Evolutionary conservation across 176 grass and related monocot genomes (phyloP).

Genomic region (Avena sativa): DNA sequence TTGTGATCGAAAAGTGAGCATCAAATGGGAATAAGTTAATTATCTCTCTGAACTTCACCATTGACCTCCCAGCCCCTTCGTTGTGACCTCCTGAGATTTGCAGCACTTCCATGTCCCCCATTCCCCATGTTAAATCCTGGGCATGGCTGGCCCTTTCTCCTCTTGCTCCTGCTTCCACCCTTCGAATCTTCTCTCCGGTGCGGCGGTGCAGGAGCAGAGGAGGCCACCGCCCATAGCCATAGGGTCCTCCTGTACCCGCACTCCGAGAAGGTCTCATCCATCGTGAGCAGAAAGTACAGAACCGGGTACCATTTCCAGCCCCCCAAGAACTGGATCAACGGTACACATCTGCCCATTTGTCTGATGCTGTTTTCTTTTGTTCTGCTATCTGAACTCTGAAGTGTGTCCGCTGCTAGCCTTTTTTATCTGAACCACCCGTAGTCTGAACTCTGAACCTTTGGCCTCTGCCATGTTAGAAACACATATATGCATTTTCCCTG

Average conservation of each 20-base stretch:
- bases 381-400: background rate
- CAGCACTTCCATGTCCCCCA: background rate
- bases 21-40: slow-evolving; percentile 15
- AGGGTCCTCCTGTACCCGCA: background rate
- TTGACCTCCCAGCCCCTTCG: background rate
- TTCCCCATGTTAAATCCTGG: background rate
- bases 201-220: background rate
- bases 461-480: background rate
- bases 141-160: background rate
- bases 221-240: background rate
- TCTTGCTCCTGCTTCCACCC: background rate
- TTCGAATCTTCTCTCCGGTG: background rate
- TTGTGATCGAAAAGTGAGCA: background rate
- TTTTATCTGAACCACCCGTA: background rate
- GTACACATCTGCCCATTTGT: background rate
- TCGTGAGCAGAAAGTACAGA: slow-evolving; percentile 10
- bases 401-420: background rate
- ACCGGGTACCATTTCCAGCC: slow-evolving; percentile 14
- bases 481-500: background rate
- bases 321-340: slow-evolving; percentile 28
- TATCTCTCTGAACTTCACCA: background rate
- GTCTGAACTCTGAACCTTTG: too few species aligned
- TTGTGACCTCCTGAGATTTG: background rate
- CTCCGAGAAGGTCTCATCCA: background rate
- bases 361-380: background rate